Percentiles rank a stretch among this genome's conserved stretches.
Evolutionary conservation across 2,329 filamentous ascomycete genomes (phyloP).

Genomic region (Aspergillus pseudoglaucus): DNA sequence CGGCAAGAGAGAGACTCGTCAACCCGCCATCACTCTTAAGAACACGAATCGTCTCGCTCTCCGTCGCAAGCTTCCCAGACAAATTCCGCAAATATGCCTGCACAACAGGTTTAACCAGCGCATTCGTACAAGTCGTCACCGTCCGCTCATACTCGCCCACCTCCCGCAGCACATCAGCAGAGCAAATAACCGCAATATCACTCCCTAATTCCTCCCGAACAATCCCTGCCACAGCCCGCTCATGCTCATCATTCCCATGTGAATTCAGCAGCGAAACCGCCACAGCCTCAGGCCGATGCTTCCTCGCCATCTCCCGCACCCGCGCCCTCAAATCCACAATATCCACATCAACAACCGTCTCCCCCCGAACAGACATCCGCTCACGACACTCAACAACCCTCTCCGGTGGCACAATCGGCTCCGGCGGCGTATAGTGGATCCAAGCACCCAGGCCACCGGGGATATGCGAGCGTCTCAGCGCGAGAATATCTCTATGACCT

Average conservation of each 20-base stretch:
- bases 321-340: constrained; percentile 31
- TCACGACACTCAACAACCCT: constrained; percentile 42
- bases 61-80: constrained; percentile 31
- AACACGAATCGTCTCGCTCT: constrained; percentile 43
- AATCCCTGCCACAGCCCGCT: constrained; percentile 32
- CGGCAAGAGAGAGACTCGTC: constrained; percentile 41
- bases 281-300: constrained; percentile 42
- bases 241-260: constrained; percentile 40
- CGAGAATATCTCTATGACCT: constrained; percentile 46
- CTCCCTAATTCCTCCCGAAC: constrained; percentile 39
- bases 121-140: constrained; percentile 44
- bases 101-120: constrained; percentile 44
- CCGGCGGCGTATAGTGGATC: constrained; percentile 44
- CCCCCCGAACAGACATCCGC: constrained; percentile 39
- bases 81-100: constrained; percentile 41
- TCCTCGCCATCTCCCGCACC: constrained; percentile 33
- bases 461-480: constrained; percentile 44
- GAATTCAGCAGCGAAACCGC: constrained; percentile 44
- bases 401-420: constrained; percentile 45
- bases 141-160: constrained; percentile 46
- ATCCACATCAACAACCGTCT: constrained; percentile 36
- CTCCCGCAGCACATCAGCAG: constrained; percentile 42
- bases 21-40: constrained; percentile 46
- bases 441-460: constrained; percentile 46
- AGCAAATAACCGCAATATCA: constrained; percentile 40